Conservation (phyloP, 306 rosid genomes). For the Lathyrus oleraceus region DNA sequence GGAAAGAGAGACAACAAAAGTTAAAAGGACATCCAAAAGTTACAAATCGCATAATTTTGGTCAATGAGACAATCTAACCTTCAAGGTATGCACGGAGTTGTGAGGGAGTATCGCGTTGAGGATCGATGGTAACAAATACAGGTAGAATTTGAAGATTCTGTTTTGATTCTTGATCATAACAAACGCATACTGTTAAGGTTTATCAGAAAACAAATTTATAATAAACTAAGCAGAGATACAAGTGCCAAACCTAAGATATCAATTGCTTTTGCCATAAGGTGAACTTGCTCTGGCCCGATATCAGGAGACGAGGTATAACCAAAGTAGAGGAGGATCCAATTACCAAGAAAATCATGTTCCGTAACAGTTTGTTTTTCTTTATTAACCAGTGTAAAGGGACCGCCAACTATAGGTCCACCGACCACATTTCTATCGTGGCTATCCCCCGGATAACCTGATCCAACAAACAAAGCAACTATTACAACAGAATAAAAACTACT, state of each 20-base stretch:
- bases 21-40: slow-evolving; percentile 4
- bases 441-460: slow-evolving; percentile 63
- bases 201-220: slow-evolving; percentile 24
- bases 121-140: slow-evolving; percentile 87
- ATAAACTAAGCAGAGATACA: slow-evolving; percentile 20
- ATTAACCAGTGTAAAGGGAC: slow-evolving; percentile 77
- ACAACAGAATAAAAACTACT: slow-evolving; percentile 12
- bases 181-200: slow-evolving; percentile 28
- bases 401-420: slow-evolving; percentile 77
- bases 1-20: slow-evolving; percentile 13
- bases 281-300: slow-evolving; percentile 83
- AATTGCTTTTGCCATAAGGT: slow-evolving; percentile 61
- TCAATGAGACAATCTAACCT: slow-evolving; percentile 53
- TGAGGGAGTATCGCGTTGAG: slow-evolving; percentile 81
- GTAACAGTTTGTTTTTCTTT: slow-evolving; percentile 62
- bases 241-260: slow-evolving; percentile 61
- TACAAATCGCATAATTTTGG: slow-evolving; percentile 10
- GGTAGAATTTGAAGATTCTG: slow-evolving; percentile 61
- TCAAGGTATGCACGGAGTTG: slow-evolving; percentile 80
- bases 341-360: slow-evolving; percentile 62
- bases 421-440: slow-evolving; percentile 27
- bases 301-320: slow-evolving; percentile 96
- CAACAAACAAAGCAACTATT: slow-evolving; percentile 31
- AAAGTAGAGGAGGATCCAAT: slow-evolving; percentile 86
- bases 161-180: slow-evolving; percentile 55